A percentile compares a stretch with the other conserved stretches of the same genome.
These are phyloP conservation scores for Thermoascus crustaceus DNA, from an alignment of 2,329 filamentous ascomycete genomes.

Conservation along the genomic window DNA sequence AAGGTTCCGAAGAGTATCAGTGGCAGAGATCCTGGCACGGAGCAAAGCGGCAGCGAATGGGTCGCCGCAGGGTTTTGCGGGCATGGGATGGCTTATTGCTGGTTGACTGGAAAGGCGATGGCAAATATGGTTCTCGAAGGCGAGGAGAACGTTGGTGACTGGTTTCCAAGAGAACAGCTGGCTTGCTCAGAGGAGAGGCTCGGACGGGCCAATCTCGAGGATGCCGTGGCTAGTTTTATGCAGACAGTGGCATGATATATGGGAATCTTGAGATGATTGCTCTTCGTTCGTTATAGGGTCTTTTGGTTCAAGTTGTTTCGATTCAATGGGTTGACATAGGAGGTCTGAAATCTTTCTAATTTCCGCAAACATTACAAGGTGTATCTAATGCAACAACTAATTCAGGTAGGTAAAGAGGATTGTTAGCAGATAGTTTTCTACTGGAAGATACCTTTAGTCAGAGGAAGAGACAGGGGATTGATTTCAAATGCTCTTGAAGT, in stretches of 20 bases:
- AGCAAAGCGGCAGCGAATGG: slow-evolving; percentile 34
- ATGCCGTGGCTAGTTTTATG: background rate
- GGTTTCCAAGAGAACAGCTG: slow-evolving; percentile 16
- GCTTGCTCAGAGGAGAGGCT: slow-evolving; percentile 8
- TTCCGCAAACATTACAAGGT: too few relatives aligned
- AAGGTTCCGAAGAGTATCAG: slow-evolving; percentile 31
- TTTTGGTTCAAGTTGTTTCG: too few relatives aligned
- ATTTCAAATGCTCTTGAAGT: too few relatives aligned
- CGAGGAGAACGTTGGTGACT: slow-evolving; percentile 14
- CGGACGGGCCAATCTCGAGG: background rate
- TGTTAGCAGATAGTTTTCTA: too few relatives aligned
- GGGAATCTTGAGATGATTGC: too few relatives aligned
- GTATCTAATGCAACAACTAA: too few relatives aligned
- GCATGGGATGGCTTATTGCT: slow-evolving; percentile 56
- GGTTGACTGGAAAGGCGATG: slow-evolving; percentile 19
- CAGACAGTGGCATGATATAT: background rate
- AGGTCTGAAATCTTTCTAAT: too few relatives aligned
- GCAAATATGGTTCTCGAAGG: slow-evolving; percentile 20
- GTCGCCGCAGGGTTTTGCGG: slow-evolving; percentile 57
- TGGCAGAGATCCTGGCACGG: slow-evolving; percentile 20
- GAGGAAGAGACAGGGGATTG: too few relatives aligned
- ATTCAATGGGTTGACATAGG: too few relatives aligned
- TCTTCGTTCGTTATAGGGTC: too few relatives aligned
- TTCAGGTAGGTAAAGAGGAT: too few relatives aligned
- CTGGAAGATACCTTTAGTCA: too few relatives aligned